These are phyloP conservation scores for Mycosphaerella arachidis DNA, from an alignment of 2,329 filamentous ascomycete genomes.

Conservation along the genomic window DNA sequence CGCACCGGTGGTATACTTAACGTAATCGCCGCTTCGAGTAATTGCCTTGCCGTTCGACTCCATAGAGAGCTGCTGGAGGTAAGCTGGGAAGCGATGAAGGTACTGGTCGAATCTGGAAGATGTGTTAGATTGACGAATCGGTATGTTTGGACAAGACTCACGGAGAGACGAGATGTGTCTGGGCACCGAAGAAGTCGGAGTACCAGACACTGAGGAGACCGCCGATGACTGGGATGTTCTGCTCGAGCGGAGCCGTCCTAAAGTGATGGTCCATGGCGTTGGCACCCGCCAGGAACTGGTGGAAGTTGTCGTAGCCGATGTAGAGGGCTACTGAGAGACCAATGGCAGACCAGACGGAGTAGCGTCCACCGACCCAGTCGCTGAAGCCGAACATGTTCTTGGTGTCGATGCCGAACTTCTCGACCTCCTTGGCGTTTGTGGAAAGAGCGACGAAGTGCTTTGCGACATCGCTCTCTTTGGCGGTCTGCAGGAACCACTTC, in stretches of 20 bases:
- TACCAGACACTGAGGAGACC: slow-evolving; percentile 97
- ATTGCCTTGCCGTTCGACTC: slow-evolving; percentile 99
- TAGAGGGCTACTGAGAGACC: slow-evolving; percentile 90
- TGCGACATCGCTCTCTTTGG: slow-evolving; percentile 69
- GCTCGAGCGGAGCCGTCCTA: slow-evolving; percentile 77
- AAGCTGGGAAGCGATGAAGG: slow-evolving; percentile 96
- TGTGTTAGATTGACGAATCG: slow-evolving; percentile 19
- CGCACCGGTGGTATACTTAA: slow-evolving; percentile 95
- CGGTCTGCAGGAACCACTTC: slow-evolving; percentile 86
- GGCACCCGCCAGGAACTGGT: slow-evolving; percentile 88
- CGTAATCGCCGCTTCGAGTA: slow-evolving; percentile 77
- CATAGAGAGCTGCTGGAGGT: slow-evolving; percentile 98
- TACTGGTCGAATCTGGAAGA: slow-evolving; percentile 84
- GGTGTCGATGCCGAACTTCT: slow-evolving; percentile 96
- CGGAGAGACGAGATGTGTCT: slow-evolving; percentile 96
- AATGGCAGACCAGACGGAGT: slow-evolving; percentile 98
- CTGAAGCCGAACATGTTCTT: slow-evolving; percentile 99
- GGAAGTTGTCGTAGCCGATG: slow-evolving; percentile 96
- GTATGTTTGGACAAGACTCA: slow-evolving; percentile 46
- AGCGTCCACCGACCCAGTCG: slow-evolving; percentile 96
- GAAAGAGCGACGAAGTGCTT: slow-evolving; percentile 99
- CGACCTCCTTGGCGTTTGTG: slow-evolving; percentile 90
- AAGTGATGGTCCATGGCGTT: slow-evolving; percentile 99
- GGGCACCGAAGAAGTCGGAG: slow-evolving; percentile 96
- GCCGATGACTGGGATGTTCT: slow-evolving; percentile 92